Evolutionary conservation across 2,329 filamentous ascomycete genomes (phyloP).

Genomic region (Incumbomyces lentus): DNA sequence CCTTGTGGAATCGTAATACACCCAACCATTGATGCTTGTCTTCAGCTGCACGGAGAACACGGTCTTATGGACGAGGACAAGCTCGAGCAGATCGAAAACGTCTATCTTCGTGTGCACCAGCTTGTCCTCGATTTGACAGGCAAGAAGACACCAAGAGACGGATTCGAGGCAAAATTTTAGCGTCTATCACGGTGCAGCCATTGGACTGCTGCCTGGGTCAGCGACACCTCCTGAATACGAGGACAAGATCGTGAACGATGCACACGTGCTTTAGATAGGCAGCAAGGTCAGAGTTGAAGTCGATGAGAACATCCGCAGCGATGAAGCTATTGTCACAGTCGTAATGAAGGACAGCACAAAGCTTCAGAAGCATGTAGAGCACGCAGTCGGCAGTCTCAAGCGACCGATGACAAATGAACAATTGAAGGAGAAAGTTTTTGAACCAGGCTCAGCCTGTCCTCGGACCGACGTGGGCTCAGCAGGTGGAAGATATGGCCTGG

Average conservation of each 20-base stretch:
- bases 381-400: constrained; percentile 42
- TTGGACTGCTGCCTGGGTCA: constrained; percentile 42
- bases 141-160: constrained; percentile 40
- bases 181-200: constrained; percentile 44
- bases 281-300: constrained; percentile 36
- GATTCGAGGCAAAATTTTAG: constrained; percentile 46
- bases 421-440: constrained; percentile 40
- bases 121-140: constrained; percentile 44
- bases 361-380: constrained; percentile 37
- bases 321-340: constrained; percentile 34
- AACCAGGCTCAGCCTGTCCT: constrained; percentile 37
- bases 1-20: constrained; percentile 50
- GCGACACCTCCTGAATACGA: constrained; percentile 43
- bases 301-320: constrained; percentile 31
- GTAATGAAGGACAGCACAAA: constrained; percentile 27
- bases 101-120: constrained; percentile 40
- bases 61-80: constrained; percentile 12
- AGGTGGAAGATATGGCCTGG: constrained; percentile 3
- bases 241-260: constrained; percentile 36
- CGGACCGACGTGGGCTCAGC: constrained; percentile 26
- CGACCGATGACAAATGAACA: constrained; percentile 38
- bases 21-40: constrained; percentile 44
- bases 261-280: constrained; percentile 33
- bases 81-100: constrained; percentile 26
- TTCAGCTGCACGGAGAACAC: constrained; percentile 34